Base-by-base conservation (phyloP, 805 yeast genomes). In the Pichia nakasei region DNA sequence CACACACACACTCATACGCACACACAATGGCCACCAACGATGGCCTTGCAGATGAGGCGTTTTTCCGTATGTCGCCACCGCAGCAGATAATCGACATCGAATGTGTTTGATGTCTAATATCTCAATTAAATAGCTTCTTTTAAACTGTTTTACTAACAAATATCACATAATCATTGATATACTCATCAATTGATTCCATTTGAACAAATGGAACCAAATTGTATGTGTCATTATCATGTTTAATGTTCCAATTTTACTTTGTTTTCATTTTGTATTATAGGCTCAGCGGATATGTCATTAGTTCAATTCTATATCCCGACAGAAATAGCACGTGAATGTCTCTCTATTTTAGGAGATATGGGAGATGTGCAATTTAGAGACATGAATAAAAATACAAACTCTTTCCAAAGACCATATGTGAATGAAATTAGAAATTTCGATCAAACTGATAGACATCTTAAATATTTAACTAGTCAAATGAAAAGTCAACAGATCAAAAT, bases 211-310 rank as follows among this genome's bases (percentile, higher is more conserved):
- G n/a, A n/a, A n/a, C n/a, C n/a, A n/a, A n/a, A n/a, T n/a, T n/a
- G n/a, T n/a, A n/a, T n/a, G n/a, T n/a, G n/a, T n/a, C n/a, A n/a
- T n/a, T n/a, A 27, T 27, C 13, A 27, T 5, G 12, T 27, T 5
- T 8, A 2, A 2, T 8, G 35, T n/a, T 32, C 20, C 34, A n/a
- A n/a, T n/a, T n/a, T n/a, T n/a, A n/a, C n/a, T n/a, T n/a, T n/a
- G n/a, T n/a, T n/a, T n/a, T n/a, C n/a, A n/a, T n/a, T n/a, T 29
- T 12, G 11, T 40, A 26, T 34, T 45, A 32, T 31, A 67, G 72
- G 96, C 72, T 89, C 97, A 46, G 97, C 97, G 82, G 95, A 85
- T 58, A 94, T 93, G 97, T 78, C 95, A 39, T 75, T 89, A 55
- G 84, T 91, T 42, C 96, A 93, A 68, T 71, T 93, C 53, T 91